Percentiles rank a stretch among this genome's conserved stretches.
phyloP scores from a whole-genome alignment of 805 yeast species.

The Saccharomyces jurei region DNA sequence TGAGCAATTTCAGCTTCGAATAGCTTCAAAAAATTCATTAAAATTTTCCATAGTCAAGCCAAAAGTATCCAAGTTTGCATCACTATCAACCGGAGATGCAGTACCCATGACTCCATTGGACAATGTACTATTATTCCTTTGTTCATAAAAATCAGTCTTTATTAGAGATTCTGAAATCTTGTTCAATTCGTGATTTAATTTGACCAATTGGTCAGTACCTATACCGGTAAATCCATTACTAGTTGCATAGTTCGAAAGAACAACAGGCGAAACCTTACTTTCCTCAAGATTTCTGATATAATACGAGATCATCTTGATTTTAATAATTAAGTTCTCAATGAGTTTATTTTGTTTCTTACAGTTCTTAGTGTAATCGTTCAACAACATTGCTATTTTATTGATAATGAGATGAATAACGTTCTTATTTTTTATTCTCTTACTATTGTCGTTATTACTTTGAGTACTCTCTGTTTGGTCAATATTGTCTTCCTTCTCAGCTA shows the following conservation, averaged over 20 bases:
- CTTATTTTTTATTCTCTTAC: background rate
- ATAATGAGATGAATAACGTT: slow-evolving; percentile 1
- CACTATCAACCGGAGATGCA: background rate
- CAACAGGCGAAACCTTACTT: background rate
- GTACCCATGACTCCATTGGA: background rate
- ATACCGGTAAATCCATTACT: background rate
- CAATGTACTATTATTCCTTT: slow-evolving; percentile 8
- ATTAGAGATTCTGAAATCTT: slow-evolving; percentile 27
- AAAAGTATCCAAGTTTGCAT: slow-evolving; percentile 10
- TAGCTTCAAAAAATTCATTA: slow-evolving; percentile 7
- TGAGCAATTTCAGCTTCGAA: slow-evolving; percentile 8
- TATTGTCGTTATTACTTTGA: background rate
- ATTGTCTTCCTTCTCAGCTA: background rate
- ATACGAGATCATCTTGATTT: slow-evolving; percentile 14
- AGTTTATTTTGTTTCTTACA: slow-evolving; percentile 17
- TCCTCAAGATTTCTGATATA: slow-evolving; percentile 7
- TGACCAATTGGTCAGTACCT: slow-evolving; percentile 5
- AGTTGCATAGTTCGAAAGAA: background rate
- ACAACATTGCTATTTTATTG: slow-evolving; percentile 22
- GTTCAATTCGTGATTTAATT: slow-evolving; percentile 15
- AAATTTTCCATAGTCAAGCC: slow-evolving; percentile 21
- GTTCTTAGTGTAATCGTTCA: slow-evolving; percentile 26
- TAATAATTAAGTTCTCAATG: slow-evolving; percentile 11
- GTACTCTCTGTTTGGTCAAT: background rate
- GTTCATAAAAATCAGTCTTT: slow-evolving; percentile 22